Evolutionary conservation across 2,329 filamentous ascomycete genomes (phyloP).

Genomic region (Aspergillus ibericus): DNA sequence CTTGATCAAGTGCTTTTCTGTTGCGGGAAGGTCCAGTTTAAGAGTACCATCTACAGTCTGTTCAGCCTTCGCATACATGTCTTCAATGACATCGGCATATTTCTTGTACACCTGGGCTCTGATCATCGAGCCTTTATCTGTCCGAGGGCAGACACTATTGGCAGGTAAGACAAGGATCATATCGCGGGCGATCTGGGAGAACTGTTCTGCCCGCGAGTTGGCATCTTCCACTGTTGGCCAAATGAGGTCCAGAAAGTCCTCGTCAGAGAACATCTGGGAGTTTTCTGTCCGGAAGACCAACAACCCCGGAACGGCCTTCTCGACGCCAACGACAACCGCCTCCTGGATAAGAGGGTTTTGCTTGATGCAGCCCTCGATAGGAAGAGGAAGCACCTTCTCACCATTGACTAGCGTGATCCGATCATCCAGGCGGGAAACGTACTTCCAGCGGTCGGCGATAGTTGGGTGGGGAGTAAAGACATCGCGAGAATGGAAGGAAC

Average conservation of each 20-base stretch:
- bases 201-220: slow-evolving; percentile 44
- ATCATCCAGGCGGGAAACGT: slow-evolving; percentile 34
- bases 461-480: slow-evolving; percentile 34
- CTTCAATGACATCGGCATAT: slow-evolving; percentile 47
- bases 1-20: slow-evolving; percentile 35
- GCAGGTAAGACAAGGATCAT: slow-evolving; percentile 39
- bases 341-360: slow-evolving; percentile 33
- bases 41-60: slow-evolving; percentile 28
- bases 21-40: slow-evolving; percentile 30
- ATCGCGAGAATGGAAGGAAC: slow-evolving; percentile 36
- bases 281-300: slow-evolving; percentile 29
- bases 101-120: slow-evolving; percentile 49
- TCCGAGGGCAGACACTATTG: slow-evolving; percentile 46
- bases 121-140: slow-evolving; percentile 58
- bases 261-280: slow-evolving; percentile 25
- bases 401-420: slow-evolving; percentile 35
- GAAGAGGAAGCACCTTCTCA: slow-evolving; percentile 36
- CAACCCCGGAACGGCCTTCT: slow-evolving; percentile 28
- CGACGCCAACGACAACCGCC: slow-evolving; percentile 32
- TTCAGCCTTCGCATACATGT: slow-evolving; percentile 23
- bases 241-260: slow-evolving; percentile 38
- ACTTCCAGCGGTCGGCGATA: slow-evolving; percentile 35
- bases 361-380: slow-evolving; percentile 35
- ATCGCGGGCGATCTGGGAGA: slow-evolving; percentile 46
- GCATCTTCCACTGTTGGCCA: slow-evolving; percentile 42